Percentiles rank a stretch among this genome's conserved stretches.
phyloP scores from a whole-genome alignment of 208 protist species.

The Crithidia bombi region DNA sequence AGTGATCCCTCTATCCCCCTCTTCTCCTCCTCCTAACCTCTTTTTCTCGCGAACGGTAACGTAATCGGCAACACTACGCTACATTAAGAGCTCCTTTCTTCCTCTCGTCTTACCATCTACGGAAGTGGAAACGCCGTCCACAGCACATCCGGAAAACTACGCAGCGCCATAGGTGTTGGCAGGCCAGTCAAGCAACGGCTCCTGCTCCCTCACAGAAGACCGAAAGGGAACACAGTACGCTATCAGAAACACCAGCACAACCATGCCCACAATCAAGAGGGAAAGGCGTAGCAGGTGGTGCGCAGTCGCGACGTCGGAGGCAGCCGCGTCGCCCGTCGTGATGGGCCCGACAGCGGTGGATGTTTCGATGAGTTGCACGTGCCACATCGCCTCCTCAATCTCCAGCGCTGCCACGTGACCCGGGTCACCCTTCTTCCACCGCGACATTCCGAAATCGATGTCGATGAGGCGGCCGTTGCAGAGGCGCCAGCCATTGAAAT shows the following conservation, averaged over 20 bases:
- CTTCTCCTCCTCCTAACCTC: too few relatives aligned
- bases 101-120: background rate
- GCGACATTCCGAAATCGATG: constrained; percentile 91
- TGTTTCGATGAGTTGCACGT: constrained; percentile 77
- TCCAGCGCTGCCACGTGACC: constrained; percentile 86
- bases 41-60: too few relatives aligned
- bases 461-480: constrained; percentile 79
- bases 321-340: background rate
- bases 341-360: constrained; percentile 39
- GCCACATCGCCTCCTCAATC: constrained; percentile 79
- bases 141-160: background rate
- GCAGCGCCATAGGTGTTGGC: constrained; percentile 25
- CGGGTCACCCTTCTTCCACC: constrained; percentile 89
- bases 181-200: constrained; percentile 21
- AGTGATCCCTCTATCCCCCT: too few relatives aligned
- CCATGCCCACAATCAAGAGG: constrained; percentile 20
- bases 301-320: constrained; percentile 14
- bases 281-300: constrained; percentile 23
- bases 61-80: too few relatives aligned
- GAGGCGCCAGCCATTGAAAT: constrained; percentile 82
- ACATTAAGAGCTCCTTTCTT: background rate
- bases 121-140: too few relatives aligned
- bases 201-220: background rate
- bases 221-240: constrained; percentile 23
- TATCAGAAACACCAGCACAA: constrained; percentile 18